phyloP scores from a whole-genome alignment of 2,329 filamentous ascomycete genomes.

The Cercospora beticola region DNA sequence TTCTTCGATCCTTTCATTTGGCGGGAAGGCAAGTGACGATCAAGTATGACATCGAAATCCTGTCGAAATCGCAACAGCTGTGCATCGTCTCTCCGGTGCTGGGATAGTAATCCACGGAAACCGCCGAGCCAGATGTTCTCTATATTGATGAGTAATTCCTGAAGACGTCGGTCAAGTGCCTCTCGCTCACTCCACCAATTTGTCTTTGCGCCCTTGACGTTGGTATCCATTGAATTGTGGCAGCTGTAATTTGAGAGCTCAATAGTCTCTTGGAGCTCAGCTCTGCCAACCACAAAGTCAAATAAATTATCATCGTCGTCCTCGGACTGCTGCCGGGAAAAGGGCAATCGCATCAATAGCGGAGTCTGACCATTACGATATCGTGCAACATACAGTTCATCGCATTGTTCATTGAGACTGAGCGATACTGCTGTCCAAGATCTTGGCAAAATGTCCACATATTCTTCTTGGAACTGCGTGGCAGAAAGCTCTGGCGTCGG shows the following conservation, averaged over 20 bases:
- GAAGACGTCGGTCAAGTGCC: conserved; percentile 72
- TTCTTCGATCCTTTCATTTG: conserved; percentile 52
- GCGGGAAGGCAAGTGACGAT: conserved; percentile 82
- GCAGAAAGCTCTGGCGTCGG: conserved; percentile 28
- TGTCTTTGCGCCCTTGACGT: conserved; percentile 69
- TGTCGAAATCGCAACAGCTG: conserved; percentile 56
- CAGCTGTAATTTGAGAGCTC: conserved; percentile 78
- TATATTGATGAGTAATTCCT: conserved; percentile 76
- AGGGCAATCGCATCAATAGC: conserved; percentile 81
- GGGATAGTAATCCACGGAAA: conserved; percentile 91
- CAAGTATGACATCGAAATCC: conserved; percentile 75
- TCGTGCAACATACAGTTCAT: conserved; percentile 87
- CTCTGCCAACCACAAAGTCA: conserved; percentile 74
- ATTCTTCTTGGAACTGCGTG: conserved; percentile 69
- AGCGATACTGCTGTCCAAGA: conserved; percentile 86
- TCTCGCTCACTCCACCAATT: conserved; percentile 91
- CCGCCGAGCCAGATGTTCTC: conserved; percentile 94
- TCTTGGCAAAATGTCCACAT: conserved; percentile 78
- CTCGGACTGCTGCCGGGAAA: conserved; percentile 77
- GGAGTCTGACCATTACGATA: conserved; percentile 73
- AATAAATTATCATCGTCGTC: conserved; percentile 80
- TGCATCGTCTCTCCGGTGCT: conserved; percentile 59
- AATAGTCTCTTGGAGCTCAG: conserved; percentile 81
- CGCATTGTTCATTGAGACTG: conserved; percentile 74
- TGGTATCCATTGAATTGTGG: conserved; percentile 70